Evolutionary conservation across 345 rosid species (phyloP).

Genomic region (Nephelium lappaceum): DNA sequence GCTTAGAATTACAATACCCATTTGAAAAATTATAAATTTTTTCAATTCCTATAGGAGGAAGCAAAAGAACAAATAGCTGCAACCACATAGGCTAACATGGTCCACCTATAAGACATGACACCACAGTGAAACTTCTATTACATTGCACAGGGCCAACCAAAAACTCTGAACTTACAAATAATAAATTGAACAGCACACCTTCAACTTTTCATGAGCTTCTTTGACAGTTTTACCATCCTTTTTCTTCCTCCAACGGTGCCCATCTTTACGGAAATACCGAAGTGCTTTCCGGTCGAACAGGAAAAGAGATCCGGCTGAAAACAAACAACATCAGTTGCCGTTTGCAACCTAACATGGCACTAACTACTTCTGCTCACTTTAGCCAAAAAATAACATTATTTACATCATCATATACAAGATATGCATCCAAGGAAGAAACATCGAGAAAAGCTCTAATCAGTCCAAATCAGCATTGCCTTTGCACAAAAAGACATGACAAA

Average conservation of each 20-base stretch:
- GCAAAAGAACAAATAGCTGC: background rate
- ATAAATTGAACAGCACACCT: slow-evolving; percentile 65
- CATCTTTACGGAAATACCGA: slow-evolving; percentile 89
- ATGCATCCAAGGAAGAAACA: too few species aligned
- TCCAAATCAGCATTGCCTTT: background rate
- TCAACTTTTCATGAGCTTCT: slow-evolving; percentile 99
- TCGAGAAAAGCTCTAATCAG: background rate
- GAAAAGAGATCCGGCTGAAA: slow-evolving; percentile 82
- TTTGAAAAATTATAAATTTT: background rate
- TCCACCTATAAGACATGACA: slow-evolving; percentile 4
- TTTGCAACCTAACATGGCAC: background rate
- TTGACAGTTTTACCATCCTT: slow-evolving; percentile 91
- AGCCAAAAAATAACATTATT: background rate
- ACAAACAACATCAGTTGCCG: slow-evolving; percentile 27
- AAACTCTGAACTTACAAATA: slow-evolving; percentile 51
- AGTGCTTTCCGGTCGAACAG: slow-evolving; percentile 85
- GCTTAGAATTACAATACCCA: background rate
- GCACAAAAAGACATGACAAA: background rate
- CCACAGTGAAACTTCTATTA: slow-evolving; percentile 9
- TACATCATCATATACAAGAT: background rate
- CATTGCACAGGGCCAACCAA: slow-evolving; percentile 22
- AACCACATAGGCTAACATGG: background rate
- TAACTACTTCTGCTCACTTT: background rate
- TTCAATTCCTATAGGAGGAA: background rate
- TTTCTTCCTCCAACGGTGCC: slow-evolving; percentile 93